A percentile compares a stretch with the other conserved stretches of the same genome.
Evolutionary conservation across 78 protist species (phyloP).

Genomic region (Anaeramoeba flamelloides): DNA sequence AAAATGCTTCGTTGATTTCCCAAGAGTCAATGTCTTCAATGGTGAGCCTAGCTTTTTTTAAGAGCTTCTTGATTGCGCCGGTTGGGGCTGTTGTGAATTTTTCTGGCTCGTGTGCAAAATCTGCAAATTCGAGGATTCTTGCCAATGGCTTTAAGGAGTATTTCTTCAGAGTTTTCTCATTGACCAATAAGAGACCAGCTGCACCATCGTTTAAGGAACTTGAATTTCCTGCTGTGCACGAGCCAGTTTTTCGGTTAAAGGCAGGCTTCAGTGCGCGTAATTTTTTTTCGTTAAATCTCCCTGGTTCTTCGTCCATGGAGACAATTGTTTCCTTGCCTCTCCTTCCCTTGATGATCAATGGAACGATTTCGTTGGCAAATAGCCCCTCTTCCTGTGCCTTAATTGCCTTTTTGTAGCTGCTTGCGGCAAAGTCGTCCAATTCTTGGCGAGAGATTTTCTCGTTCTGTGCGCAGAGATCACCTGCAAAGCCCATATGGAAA

Average conservation of each 20-base stretch:
- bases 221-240: constrained; percentile 85
- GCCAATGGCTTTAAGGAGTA: constrained; percentile 62
- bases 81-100: constrained; percentile 80
- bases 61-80: constrained; percentile 49
- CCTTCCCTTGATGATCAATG: constrained; percentile 11
- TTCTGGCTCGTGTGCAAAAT: constrained; percentile 71
- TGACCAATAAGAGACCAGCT: constrained; percentile 57
- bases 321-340: not conserved
- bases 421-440: constrained; percentile 66
- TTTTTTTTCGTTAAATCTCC: constrained; percentile 14
- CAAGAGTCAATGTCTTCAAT: constrained; percentile 40
- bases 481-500: constrained; percentile 60
- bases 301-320: constrained; percentile 42
- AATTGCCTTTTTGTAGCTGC: constrained; percentile 44
- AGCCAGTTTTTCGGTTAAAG: constrained; percentile 53
- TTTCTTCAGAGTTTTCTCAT: constrained; percentile 30
- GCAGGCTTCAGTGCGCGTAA: constrained; percentile 27
- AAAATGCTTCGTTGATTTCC: constrained; percentile 92
- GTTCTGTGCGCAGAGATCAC: constrained; percentile 64
- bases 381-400: constrained; percentile 29
- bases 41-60: constrained; percentile 16
- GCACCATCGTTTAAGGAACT: constrained; percentile 89
- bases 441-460: constrained; percentile 54
- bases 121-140: constrained; percentile 52
- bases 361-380: constrained; percentile 36